Evolutionary conservation across 768 basidiomycete genomes (phyloP).

Genomic region (Russula emetica): DNA sequence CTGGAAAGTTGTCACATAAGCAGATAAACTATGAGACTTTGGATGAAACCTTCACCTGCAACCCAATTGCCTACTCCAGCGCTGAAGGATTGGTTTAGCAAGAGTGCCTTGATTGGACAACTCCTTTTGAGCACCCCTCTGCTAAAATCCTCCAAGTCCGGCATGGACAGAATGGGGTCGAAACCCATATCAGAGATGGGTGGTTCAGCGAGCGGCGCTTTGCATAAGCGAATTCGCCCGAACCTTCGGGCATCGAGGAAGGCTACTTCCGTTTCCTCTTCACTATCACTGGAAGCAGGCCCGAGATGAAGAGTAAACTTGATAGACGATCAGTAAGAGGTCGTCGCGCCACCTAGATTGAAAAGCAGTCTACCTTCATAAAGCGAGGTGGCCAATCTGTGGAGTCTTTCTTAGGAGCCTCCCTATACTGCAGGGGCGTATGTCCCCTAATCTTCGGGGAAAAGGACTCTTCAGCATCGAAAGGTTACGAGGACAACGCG

Average conservation of each 20-base stretch:
- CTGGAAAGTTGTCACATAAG: slow-evolving; percentile 32
- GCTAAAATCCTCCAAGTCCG: slow-evolving; percentile 49
- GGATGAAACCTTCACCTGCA: slow-evolving; percentile 45
- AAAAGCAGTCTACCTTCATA: slow-evolving; percentile 46
- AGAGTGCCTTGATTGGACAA: slow-evolving; percentile 69
- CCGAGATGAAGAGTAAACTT: slow-evolving; percentile 62
- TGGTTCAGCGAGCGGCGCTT: slow-evolving; percentile 53
- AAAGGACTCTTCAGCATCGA: slow-evolving; percentile 3
- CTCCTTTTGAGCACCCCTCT: slow-evolving; percentile 47
- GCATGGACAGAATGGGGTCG: slow-evolving; percentile 72
- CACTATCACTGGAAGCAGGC: slow-evolving; percentile 29
- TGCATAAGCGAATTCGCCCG: slow-evolving; percentile 61
- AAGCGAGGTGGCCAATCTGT: slow-evolving; percentile 62
- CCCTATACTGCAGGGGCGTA: slow-evolving; percentile 47
- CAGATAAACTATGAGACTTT: neutral
- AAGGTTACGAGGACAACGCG: neutral
- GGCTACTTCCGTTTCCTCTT: slow-evolving; percentile 49
- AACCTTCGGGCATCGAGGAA: slow-evolving; percentile 71
- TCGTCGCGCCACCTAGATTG: neutral
- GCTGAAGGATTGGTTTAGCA: slow-evolving; percentile 75
- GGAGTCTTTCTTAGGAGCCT: slow-evolving; percentile 39
- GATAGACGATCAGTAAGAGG: neutral
- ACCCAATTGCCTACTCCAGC: slow-evolving; percentile 84
- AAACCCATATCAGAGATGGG: slow-evolving; percentile 73
- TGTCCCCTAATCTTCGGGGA: slow-evolving; percentile 47